Base-by-base conservation (phyloP, 345 rosid species). In the Boechera stricta region DNA sequence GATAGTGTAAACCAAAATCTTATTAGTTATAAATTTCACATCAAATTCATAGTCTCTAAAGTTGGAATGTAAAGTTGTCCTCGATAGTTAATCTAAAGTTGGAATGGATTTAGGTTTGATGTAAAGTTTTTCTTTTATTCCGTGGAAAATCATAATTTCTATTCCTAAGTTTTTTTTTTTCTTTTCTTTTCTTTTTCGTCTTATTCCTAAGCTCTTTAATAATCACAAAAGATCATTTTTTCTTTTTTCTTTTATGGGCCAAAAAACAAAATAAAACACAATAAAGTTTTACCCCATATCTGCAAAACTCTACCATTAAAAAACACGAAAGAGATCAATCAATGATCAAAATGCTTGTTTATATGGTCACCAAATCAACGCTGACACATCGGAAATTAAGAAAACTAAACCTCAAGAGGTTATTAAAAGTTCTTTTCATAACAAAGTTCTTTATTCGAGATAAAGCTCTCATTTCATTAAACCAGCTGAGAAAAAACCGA, bases 401-500 rank as follows among this genome's bases (percentile, higher is more conserved):
- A 63, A 28, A 29, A 62, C 41, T 61, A 48, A 61, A 18, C 70
- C 77, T 10, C 28, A 7, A 7, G 11, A 71, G 65, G 56, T 44
- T n/a, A 31, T 57, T 28, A 21, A 26, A 38, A 36, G 16, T 26
- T 61, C 1, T 16, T 31, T 18, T 28, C 57, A 60, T 51, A 41
- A 52, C 58, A 69, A 67, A 24, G 3, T 32, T 63, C 32, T 9
- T 62, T 78, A 72, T 72, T 72, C 28, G 10, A 67, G 41, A 11
- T 39, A 66, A 60, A 41, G 71, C 69, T 53, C 64, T 7, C 56
- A 39, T 0, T 1, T 8, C 56, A 76, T 41, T 15, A 44, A 74
- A 65, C 24, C 60, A 49, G 65, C 12, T 47, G 41, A 47, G 38
- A 31, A 58, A 13, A 12, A 31, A 35, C 72, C 31, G 29, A 49